Base-by-base conservation (phyloP, 179 eudicot genomes). In the Patellifolia procumbens region DNA sequence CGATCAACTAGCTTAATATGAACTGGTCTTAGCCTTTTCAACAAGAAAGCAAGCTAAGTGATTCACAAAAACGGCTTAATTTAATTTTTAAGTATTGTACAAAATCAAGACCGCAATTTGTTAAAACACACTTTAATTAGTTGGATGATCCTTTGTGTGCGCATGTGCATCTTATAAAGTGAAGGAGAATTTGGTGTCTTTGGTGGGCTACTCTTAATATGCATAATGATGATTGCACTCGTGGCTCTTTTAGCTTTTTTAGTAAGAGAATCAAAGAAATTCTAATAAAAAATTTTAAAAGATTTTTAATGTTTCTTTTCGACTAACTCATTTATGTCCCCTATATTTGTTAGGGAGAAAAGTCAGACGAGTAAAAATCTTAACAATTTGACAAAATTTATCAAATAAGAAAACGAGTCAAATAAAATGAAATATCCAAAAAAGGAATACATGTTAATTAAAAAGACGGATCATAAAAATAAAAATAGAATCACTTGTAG, bases 181-280 rank as follows among this genome's bases (percentile, higher is more conserved):
- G n/a, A n/a, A 52, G 39, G 46, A 26, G 46, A 52, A 63, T 60
- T 37, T 58, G 72, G 53, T 59, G 5, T 2, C 13, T 16, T 51
- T 63, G 74, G 74, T 72, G 76, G 77, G 76, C 79, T 70, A 51
- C 46, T 49, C 73, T 76, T 67, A 80, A 83, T 73, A 67, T 77
- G 76, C 77, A 73, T 53, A 24, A 32, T 70, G 76, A 85, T 85
- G 75, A 83, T 85, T 85, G 83, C 83, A 70, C 86, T 85, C 85
- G 86, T 85, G 85, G 86, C 76, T 78, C 59, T 66, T 62, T n/a
- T 24, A 60, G 13, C 76, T 76, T 72, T 80, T 56, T 71, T 28
- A 6, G 53, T 43, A 28, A 13, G 34, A 32, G 35, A 49, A n/a
- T n/a, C n/a, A n/a, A n/a, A n/a, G n/a, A n/a, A n/a, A n/a, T n/a